Evolutionary conservation across 768 basidiomycete genomes (phyloP), one percentile per base, ranked within the genome.

Genomic region (Suillus alpinus): DNA sequence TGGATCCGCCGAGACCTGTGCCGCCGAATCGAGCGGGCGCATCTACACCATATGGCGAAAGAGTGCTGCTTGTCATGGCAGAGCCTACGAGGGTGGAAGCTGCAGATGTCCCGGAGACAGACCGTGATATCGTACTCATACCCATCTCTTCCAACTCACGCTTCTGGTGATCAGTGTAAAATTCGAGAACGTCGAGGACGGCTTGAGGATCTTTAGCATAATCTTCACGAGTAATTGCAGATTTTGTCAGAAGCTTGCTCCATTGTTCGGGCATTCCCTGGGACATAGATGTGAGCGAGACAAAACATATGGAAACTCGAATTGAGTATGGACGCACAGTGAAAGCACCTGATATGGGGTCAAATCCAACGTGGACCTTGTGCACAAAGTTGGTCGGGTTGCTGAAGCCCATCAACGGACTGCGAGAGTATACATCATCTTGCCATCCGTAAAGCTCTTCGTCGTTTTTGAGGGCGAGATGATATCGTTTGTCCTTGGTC

Each of bases 401-500:
- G 72, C 89, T 89, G 47, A 95, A 92, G 31, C 96, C 94, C 87
- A 95, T 92, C 53, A 95, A 80, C 3, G 95, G 94, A 68, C 91
- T 93, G 51, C 94, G 85, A 6, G 85, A 86, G 76, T 98, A 98
- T 62, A 99, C 89, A 71, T 97, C 95, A 70, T 99, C 96, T 73
- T 95, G 92, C 95, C 95, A 98, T 18, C 88, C 88, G 68, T 99
- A 99, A n/a, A 99, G 82, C 69, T 99, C 96, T 66, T 95, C 94
- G 70, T 99, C 95, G 65, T 81, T 92, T 78, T 95, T 97, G 63
- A 97, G 78, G 2, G 92, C 86, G 53, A 95, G 76, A 70, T 83
- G 89, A 69, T 85, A 89, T 41, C 89, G 86, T 72, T 90, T 92
- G 60, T 94, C 90, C 68, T 88, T 91, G 5, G 90, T 87, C 68